Evolutionary conservation across 768 basidiomycete genomes (phyloP), one percentile per base, ranked within the genome.

Genomic region (Mycena venus): DNA sequence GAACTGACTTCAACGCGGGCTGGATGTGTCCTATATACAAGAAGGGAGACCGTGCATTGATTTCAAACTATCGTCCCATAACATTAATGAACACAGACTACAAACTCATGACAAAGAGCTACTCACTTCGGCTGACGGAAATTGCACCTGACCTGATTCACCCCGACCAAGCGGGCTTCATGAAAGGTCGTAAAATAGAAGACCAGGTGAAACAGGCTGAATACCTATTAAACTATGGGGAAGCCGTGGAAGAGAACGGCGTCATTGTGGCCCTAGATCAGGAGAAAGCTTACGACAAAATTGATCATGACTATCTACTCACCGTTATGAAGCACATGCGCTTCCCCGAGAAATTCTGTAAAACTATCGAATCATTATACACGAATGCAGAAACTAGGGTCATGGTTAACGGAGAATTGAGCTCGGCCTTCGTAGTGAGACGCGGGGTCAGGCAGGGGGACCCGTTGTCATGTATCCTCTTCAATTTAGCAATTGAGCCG

Each of bases 1-100:
- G 59, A 15, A 61, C 59, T 4, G n/a, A 61, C 59, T 61, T 61
- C 36, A 61, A 61, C 25, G 15, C 17, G 8, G 59, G 38, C 17
- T 40, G 59, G 59, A 61, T 61, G 59, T 61, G 59, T 38, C 59
- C 36, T 1, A 61, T 61, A 12, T 61, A 59, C 58, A 59, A 36
- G 32, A 59, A 59, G 11, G 58, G 58, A 9, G 31, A 59, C 19
- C 58, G 58, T 21, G 14, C 58, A 0, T 21, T 36, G 32, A 23
- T 59, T 7, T 59, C 58, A 23, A 29, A 59, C 34, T 59, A 38
- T 25, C n/a, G 49, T 23, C 49, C 49, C 1, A 51, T 51, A 23
- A 51, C 49, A 1, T 51, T 51, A 23, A 51, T 51, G 49, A 51
- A 51, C 49, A 51, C 23, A 8, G 49, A 51, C 11, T 51, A 51